These are phyloP conservation scores for Massospora cicadina DNA, from an alignment of 371 early-diverging fungal species.

Conservation along the genomic window DNA sequence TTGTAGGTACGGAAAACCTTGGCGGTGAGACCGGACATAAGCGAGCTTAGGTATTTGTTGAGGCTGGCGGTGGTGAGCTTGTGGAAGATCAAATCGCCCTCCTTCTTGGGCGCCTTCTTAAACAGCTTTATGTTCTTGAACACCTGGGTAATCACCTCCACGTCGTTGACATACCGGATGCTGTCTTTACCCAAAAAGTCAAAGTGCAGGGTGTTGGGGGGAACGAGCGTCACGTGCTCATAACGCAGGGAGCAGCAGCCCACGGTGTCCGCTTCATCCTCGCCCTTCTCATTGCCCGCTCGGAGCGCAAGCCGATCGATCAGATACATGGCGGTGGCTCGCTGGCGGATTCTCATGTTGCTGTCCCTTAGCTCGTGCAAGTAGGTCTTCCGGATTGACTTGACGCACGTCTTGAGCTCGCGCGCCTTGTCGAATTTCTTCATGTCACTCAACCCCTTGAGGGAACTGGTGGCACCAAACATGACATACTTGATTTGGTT, in stretches of 20 bases:
- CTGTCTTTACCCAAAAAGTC: conserved; percentile 97
- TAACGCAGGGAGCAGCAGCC: conserved; percentile 92
- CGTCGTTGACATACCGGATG: conserved; percentile 80
- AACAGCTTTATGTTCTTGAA: conserved; percentile 83
- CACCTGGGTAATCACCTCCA: conserved; percentile 68
- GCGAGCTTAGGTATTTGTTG: conserved; percentile 70
- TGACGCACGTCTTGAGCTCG: conserved; percentile 59
- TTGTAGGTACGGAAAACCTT: conserved; percentile 98
- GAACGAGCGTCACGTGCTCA: conserved; percentile 73
- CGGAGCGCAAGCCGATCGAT: conserved; percentile 89
- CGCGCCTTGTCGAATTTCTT: conserved; percentile 94
- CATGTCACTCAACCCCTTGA: conserved; percentile 89
- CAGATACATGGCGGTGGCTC: conserved; percentile 87
- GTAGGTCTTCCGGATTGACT: conserved; percentile 57
- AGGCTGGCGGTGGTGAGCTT: conserved; percentile 54
- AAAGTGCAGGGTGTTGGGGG: conserved; percentile 60
- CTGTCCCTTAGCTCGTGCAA: conserved; percentile 55
- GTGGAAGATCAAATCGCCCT: conserved; percentile 72
- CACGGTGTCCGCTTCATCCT: conserved; percentile 95
- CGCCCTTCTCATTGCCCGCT: conserved; percentile 96
- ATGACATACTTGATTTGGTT: conserved; percentile 83
- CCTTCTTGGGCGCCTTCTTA: conserved; percentile 51
- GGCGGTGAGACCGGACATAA: conserved; percentile 87
- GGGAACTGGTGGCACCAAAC: conserved; percentile 74
- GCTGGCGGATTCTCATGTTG: conserved; percentile 61